phyloP scores from a whole-genome alignment of 139 green algal genomes.

The Chlamydomonas schloesseri region DNA sequence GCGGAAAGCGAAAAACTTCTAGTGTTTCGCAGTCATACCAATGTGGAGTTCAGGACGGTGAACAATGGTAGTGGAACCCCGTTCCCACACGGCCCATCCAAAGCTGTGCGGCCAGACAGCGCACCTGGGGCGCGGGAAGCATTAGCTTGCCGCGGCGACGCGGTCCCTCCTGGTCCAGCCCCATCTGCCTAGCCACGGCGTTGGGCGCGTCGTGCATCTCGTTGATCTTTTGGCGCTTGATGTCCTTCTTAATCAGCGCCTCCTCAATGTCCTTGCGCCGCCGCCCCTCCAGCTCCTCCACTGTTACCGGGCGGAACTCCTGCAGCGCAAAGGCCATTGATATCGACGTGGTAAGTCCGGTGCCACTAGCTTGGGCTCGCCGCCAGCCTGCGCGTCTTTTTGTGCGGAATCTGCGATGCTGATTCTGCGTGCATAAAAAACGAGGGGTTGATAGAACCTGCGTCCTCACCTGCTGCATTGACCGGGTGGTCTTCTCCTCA shows the following conservation, averaged over 20 bases:
- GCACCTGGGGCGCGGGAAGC: conserved; percentile 86
- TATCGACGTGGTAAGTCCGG: background rate
- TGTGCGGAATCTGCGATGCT: too few species aligned
- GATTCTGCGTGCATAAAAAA: too few species aligned
- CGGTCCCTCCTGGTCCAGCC: conserved; percentile 73
- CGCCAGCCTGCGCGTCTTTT: too few species aligned
- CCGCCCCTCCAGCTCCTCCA: conserved; percentile 94
- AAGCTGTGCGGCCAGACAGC: too few species aligned
- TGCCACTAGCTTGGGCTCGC: too few species aligned
- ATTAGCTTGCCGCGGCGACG: conserved; percentile 88
- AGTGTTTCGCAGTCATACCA: too few species aligned
- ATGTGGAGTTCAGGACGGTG: too few species aligned
- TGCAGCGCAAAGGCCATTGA: conserved; percentile 34
- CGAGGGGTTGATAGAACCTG: too few species aligned
- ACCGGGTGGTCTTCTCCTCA: conserved; percentile 76
- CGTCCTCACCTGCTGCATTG: conserved; percentile 57
- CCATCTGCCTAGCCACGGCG: conserved; percentile 72
- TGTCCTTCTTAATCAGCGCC: conserved; percentile 87
- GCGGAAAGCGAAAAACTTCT: background rate
- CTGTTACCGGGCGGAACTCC: conserved; percentile 89
- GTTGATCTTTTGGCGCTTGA: conserved; percentile 81
- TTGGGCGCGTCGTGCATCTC: conserved; percentile 44
- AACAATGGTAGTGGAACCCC: too few species aligned
- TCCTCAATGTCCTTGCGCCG: conserved; percentile 90
- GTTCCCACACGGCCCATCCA: too few species aligned